Conservation (phyloP, 495 filamentous ascomycete species). For the Penicillium alfredii region DNA sequence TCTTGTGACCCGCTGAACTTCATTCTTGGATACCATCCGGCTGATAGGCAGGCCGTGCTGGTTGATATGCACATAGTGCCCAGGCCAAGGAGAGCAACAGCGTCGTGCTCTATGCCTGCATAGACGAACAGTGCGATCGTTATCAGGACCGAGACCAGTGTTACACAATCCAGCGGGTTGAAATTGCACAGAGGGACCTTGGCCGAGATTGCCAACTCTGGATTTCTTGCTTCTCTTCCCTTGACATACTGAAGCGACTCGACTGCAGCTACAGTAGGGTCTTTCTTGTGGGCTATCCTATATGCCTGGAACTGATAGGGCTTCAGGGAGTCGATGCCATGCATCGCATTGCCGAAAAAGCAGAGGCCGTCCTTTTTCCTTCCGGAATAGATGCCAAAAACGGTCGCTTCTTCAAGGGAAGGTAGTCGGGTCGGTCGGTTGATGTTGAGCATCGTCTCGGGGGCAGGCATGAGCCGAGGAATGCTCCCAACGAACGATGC, state of each 20-base stretch:
- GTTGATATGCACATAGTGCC: constrained; percentile 19
- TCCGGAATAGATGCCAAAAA: constrained; percentile 54
- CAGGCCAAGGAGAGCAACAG: constrained; percentile 27
- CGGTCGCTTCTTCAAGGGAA: constrained; percentile 45
- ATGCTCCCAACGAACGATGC: constrained; percentile 50
- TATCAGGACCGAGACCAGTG: constrained; percentile 42
- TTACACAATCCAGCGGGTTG: constrained; percentile 49
- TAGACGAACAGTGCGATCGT: constrained; percentile 37
- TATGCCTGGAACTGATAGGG: constrained; percentile 11
- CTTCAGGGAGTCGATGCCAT: constrained; percentile 44
- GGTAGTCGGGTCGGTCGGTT: constrained; percentile 50
- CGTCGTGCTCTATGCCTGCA: constrained; percentile 48
- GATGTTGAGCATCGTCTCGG: constrained; percentile 56
- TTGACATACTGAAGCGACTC: too few species aligned
- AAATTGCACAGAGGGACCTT: constrained; percentile 41
- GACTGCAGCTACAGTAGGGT: too few species aligned
- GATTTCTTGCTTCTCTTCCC: too few species aligned
- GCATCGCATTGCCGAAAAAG: constrained; percentile 57
- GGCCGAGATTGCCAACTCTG: too few species aligned
- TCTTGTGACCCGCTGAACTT: constrained; percentile 40
- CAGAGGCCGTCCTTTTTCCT: constrained; percentile 48
- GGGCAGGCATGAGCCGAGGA: constrained; percentile 61
- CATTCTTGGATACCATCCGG: constrained; percentile 47
- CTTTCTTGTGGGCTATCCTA: constrained; percentile 5
- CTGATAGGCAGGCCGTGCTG: constrained; percentile 11